Evolutionary conservation across 805 yeast genomes (phyloP), one percentile per base, ranked within the genome.

Genomic region (Wickerhamiella musiphila): DNA sequence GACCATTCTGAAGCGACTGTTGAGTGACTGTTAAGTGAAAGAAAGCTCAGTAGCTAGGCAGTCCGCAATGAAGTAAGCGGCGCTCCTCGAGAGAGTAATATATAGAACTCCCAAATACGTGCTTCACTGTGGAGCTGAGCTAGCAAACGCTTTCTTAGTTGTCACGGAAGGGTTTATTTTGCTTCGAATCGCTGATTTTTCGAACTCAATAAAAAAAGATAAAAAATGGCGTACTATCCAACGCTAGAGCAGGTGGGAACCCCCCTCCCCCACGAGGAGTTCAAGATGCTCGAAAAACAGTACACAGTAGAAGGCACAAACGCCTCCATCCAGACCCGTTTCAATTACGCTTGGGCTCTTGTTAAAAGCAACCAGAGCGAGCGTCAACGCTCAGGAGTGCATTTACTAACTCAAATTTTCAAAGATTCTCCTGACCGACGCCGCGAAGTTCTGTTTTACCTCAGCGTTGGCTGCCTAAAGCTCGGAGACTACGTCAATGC

Each of bases 271-370:
- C 64, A 68, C 4, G 78, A 75, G 35, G 93, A 86, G 46, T 63
- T 90, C 26, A 74, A 70, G 11, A 66, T 83, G 1, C 65, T 90
- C 19, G 73, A 70, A 40, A 67, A 72, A 43, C 94, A 82, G 46
- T 82, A 79, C 25, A 68, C 71, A 18, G 61, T 75, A 1, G 96
- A 90, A 51, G 73, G 78, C 20, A 93, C 90, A 4, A 60, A 66
- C 24, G 83, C 81, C 1, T 65, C 84, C 0, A 65, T 78, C 0
- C 95, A 83, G 52, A 75, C 94, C 2, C 68, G 73, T 36, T 90
- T 90, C 65, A 90, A 92, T 54, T 79, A 78, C 46, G 93, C 95
- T 1, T 90, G 99, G 98, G 98, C 92, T 3, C 60, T 90, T 31
- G 69, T 92, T 40, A 84, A 82, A 52, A 73, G 93, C 2, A 49